Evolutionary conservation across 345 rosid genomes (phyloP), one percentile per base, ranked within the genome.

Genomic region (Gynandropsis gynandra): DNA sequence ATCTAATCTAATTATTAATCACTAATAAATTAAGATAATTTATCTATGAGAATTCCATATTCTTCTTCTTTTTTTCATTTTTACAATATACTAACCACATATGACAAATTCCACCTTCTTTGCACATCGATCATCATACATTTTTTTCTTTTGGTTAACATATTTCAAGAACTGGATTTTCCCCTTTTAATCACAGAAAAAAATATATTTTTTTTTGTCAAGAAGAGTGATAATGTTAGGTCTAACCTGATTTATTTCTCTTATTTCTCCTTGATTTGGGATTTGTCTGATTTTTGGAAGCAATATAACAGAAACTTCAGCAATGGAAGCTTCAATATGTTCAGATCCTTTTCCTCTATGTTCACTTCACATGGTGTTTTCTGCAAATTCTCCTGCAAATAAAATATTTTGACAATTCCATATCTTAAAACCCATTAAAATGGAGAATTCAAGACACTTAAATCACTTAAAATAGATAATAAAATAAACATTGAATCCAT

Each of bases 311-410:
- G 56, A 44, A 74, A 52, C 50, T 62, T 68, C 69, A 74, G 62
- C 75, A 85, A 78, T 40, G 75, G 67, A 37, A 59, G 54, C 16
- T 74, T 76, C 76, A 74, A 71, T 16, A 70, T 38, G 56, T 65
- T 72, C 8, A 58, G 14, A 72, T 42, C 69, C 70, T 52, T 52
- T 54, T 42, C 29, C 63, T 54, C 68, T 0, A 38, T 37, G 46
- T 39, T 42, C 53, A 35, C 3, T 44, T 74, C 72, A 54, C 62
- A 68, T 50, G 15, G 57, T 62, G 63, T 63, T 38, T 29, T 20
- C 0, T 54, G 17, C 50, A 36, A 9, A 49, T 73, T 71, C 61
- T 73, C 61, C 95, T 79, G 76, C 60, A 50, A 54, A 44, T 32
- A 31, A 4, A 16, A 34, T 14, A 20, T 42, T 6, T 21, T 53